A percentile compares a stretch with the other conserved stretches of the same genome.
These are phyloP conservation scores for Phyllosticta ampelicida DNA, from an alignment of 2,329 filamentous ascomycete species.

Conservation along the genomic window DNA sequence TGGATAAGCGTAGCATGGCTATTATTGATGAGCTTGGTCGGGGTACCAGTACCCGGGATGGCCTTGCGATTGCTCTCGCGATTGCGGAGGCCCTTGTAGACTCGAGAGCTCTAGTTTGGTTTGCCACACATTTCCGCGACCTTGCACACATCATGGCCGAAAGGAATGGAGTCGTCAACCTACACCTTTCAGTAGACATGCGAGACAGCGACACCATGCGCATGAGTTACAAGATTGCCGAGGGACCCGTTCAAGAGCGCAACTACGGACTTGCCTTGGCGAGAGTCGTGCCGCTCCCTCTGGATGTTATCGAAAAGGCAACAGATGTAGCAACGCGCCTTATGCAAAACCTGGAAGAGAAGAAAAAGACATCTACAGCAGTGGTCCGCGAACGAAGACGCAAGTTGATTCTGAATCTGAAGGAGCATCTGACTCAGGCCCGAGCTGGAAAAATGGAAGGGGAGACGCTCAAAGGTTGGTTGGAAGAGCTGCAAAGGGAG, in stretches of 20 bases:
- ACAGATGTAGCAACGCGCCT: slow-evolving; percentile 55
- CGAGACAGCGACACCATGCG: slow-evolving; percentile 53
- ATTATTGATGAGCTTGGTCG: slow-evolving; percentile 89
- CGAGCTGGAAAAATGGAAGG: slow-evolving; percentile 54
- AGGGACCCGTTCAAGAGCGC: slow-evolving; percentile 57
- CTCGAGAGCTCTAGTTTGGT: slow-evolving; percentile 71
- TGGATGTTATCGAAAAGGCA: slow-evolving; percentile 55
- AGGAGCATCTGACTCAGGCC: slow-evolving; percentile 62
- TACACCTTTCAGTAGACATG: slow-evolving; percentile 68
- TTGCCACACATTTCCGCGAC: slow-evolving; percentile 86
- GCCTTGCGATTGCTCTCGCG: slow-evolving; percentile 77
- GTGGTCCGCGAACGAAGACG: slow-evolving; percentile 52
- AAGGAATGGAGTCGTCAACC: slow-evolving; percentile 66
- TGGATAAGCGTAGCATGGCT: slow-evolving; percentile 63
- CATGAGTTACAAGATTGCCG: slow-evolving; percentile 77
- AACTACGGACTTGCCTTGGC: slow-evolving; percentile 83
- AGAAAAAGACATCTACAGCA: slow-evolving; percentile 48
- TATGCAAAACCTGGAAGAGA: slow-evolving; percentile 45
- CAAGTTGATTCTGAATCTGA: slow-evolving; percentile 61
- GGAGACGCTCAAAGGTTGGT: slow-evolving; percentile 50
- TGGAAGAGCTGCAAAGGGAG: slow-evolving; percentile 59
- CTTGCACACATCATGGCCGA: slow-evolving; percentile 65
- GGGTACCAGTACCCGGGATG: slow-evolving; percentile 81
- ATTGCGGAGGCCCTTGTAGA: slow-evolving; percentile 81
- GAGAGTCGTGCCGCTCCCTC: slow-evolving; percentile 60